Percentiles rank a stretch among this genome's conserved stretches.
Conservation (phyloP, 345 rosid species). For the Populus deltoides region DNA sequence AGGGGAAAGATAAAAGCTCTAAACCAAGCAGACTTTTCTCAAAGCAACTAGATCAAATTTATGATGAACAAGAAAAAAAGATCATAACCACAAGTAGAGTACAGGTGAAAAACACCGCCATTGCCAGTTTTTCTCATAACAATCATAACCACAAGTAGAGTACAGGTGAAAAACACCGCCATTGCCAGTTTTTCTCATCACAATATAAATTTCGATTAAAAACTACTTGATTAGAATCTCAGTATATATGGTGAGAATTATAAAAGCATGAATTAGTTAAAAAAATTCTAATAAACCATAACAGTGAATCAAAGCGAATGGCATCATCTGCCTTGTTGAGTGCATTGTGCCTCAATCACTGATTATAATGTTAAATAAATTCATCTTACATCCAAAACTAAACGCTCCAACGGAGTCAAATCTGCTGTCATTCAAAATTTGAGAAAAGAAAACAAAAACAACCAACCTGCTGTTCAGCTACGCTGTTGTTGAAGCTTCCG, state of each 20-base stretch:
- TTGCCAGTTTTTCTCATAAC: not conserved
- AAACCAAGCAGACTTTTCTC: not conserved
- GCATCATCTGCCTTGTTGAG: not conserved
- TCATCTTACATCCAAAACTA: not conserved
- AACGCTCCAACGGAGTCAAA: not conserved
- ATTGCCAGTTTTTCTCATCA: not conserved
- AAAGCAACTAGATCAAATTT: not conserved
- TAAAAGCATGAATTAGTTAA: not conserved
- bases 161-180: not conserved
- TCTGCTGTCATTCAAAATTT: not conserved
- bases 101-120: not conserved
- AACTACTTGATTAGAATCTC: not conserved
- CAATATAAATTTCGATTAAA: not conserved
- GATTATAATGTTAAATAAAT: not conserved
- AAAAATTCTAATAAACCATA: not conserved
- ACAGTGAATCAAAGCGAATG: not conserved
- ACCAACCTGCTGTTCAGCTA: constrained; percentile 78
- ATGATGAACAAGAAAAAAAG: not conserved
- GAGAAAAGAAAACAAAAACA: not conserved
- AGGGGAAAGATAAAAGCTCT: not conserved
- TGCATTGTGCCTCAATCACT: not conserved
- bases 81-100: not conserved
- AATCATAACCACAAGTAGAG: not conserved
- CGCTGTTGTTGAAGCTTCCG: constrained; percentile 83
- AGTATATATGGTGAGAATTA: not conserved